Evolutionary conservation across 768 basidiomycete species (phyloP).

Genomic region (Porphyrellus cyaneotinctus): DNA sequence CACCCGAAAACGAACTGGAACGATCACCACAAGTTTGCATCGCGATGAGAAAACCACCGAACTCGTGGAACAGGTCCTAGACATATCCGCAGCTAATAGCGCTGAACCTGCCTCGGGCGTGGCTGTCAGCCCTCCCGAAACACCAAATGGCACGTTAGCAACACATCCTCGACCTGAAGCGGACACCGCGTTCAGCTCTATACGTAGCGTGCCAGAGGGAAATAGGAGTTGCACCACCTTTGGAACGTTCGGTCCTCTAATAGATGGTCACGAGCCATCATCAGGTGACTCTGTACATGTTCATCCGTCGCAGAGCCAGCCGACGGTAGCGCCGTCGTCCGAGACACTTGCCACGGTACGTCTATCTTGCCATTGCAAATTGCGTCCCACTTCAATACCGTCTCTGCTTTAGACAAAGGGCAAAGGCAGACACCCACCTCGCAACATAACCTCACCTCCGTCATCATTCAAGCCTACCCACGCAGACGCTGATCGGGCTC

Average conservation of each 20-base stretch:
- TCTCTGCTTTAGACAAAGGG: conserved; percentile 28
- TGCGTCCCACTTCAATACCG: conserved; percentile 15
- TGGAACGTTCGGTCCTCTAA: conserved; percentile 23
- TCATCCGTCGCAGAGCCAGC: conserved; percentile 10
- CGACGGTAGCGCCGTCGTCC: conserved; percentile 6
- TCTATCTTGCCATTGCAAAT: conserved; percentile 13
- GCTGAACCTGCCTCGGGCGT: background rate
- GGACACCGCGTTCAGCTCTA: conserved; percentile 7
- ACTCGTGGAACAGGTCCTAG: conserved; percentile 22
- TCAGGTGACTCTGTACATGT: background rate
- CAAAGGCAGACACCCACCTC: conserved; percentile 34
- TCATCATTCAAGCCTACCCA: conserved; percentile 30
- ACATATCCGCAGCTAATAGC: conserved; percentile 28
- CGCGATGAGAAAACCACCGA: conserved; percentile 16
- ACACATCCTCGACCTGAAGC: conserved; percentile 13
- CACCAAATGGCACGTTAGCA: conserved; percentile 5
- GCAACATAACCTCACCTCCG: conserved; percentile 32
- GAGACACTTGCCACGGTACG: conserved; percentile 21
- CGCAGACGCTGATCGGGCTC: conserved; percentile 34
- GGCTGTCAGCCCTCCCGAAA: conserved; percentile 10
- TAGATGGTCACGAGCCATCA: conserved; percentile 12
- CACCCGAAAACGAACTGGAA: conserved; percentile 51
- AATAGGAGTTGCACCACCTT: conserved; percentile 27
- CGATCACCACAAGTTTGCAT: conserved; percentile 37
- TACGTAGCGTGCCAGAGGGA: conserved; percentile 6